A percentile compares a stretch with the other conserved stretches of the same genome.
Evolutionary conservation across 306 rosid species (phyloP).

Genomic region (Vigna unguiculata): DNA sequence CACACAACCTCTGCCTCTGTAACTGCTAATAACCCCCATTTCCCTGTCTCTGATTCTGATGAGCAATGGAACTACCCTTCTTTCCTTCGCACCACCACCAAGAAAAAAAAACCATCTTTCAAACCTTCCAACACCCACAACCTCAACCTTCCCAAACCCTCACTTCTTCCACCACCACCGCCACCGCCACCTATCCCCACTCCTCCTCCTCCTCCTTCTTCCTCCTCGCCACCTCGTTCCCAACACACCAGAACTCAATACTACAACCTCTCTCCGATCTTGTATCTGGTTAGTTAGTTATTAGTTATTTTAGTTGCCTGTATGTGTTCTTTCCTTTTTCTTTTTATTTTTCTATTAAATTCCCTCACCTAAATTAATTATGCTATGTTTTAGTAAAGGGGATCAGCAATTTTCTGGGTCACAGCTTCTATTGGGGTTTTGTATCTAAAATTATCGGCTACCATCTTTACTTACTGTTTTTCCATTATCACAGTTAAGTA

Average conservation of each 20-base stretch:
- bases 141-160: constrained; percentile 36
- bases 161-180: constrained; percentile 20
- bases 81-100: constrained; percentile 64
- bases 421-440: neutral
- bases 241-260: constrained; percentile 25
- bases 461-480: neutral
- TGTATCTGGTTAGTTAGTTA: constrained; percentile 59
- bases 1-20: constrained; percentile 21
- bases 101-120: constrained; percentile 49
- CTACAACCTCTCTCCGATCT: constrained; percentile 42
- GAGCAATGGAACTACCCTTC: constrained; percentile 82
- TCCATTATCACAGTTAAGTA: neutral
- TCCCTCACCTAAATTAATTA: neutral
- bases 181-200: constrained; percentile 18
- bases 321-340: neutral
- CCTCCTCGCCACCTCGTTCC: constrained; percentile 25
- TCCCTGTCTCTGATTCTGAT: constrained; percentile 52
- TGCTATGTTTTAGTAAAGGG: neutral
- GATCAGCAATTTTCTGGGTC: neutral
- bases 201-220: neutral
- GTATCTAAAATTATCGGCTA: neutral
- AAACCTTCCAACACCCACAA: constrained; percentile 31
- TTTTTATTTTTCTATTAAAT: neutral
- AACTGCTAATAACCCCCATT: constrained; percentile 25
- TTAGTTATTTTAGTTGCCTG: neutral